Conservation (phyloP, 352 stramenopile genomes). For the Pythium myriotylum region DNA sequence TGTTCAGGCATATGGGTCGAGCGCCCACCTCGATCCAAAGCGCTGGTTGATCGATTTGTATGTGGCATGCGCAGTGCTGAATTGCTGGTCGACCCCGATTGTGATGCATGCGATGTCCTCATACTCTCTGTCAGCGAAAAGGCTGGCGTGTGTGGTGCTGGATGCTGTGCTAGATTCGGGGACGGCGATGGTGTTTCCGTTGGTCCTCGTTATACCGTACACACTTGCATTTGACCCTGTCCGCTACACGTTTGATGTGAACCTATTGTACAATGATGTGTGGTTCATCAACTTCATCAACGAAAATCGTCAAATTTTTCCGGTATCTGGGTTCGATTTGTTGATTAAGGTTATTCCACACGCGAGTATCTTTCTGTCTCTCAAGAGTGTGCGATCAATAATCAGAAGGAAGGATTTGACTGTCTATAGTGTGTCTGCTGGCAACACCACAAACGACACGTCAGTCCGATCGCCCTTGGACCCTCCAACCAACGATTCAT, state of each 20-base stretch:
- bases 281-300: constrained; percentile 24
- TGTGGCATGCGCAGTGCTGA: constrained; percentile 7
- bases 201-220: constrained; percentile 25
- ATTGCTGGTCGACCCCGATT: constrained; percentile 13
- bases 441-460: too few species aligned
- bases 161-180: constrained; percentile 19
- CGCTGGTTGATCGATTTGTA: constrained; percentile 12
- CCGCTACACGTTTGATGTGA: constrained; percentile 11
- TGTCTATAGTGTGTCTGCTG: too few species aligned
- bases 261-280: constrained; percentile 24
- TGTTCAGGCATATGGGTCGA: constrained; percentile 20
- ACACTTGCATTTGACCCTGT: constrained; percentile 1
- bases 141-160: constrained; percentile 19
- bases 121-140: neutral
- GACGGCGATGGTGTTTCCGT: constrained; percentile 17
- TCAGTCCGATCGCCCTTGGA: too few species aligned
- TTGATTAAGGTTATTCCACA: constrained; percentile 24
- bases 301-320: constrained; percentile 26
- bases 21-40: constrained; percentile 4
- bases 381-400: constrained; percentile 3
- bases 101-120: neutral
- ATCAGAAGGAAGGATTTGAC: neutral
- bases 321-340: constrained; percentile 9
- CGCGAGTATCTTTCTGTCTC: constrained; percentile 19
- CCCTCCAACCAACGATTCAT: too few species aligned